These are phyloP conservation scores for Cicer pinnatifidum DNA, from an alignment of 306 rosid species.

Conservation along the genomic window DNA sequence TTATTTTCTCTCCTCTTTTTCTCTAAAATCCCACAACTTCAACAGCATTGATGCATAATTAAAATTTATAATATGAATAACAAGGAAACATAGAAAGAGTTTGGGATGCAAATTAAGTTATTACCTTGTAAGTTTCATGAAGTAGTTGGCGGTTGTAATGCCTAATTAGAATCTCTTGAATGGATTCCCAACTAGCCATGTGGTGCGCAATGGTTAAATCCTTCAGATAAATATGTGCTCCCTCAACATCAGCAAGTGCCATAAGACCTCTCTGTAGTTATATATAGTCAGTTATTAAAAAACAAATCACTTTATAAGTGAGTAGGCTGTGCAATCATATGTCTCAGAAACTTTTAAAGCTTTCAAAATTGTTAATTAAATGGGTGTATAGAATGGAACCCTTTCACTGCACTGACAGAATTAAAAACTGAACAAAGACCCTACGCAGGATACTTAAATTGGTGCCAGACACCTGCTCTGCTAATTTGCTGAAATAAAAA, in stretches of 20 bases:
- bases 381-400: not conserved
- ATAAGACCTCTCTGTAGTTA: constrained; percentile 82
- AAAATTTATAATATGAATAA: constrained; percentile 21
- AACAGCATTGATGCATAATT: not conserved
- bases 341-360: constrained; percentile 15
- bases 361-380: not conserved
- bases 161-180: constrained; percentile 74
- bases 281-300: constrained; percentile 30
- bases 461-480: not conserved
- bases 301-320: constrained; percentile 1
- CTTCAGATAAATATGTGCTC: constrained; percentile 87
- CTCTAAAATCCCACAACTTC: too few relatives aligned
- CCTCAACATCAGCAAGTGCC: constrained; percentile 98
- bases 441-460: not conserved
- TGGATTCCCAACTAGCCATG: constrained; percentile 90
- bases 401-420: not conserved
- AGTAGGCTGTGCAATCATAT: constrained; percentile 1
- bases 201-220: constrained; percentile 82
- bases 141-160: constrained; percentile 90
- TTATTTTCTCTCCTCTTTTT: too few relatives aligned
- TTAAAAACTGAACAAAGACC: not conserved
- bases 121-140: constrained; percentile 94
- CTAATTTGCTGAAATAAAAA: not conserved
- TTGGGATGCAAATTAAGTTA: constrained; percentile 17
- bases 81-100: constrained; percentile 4